Evolutionary conservation across 441 rosid genomes (phyloP).

Genomic region (Breynia disticha): DNA sequence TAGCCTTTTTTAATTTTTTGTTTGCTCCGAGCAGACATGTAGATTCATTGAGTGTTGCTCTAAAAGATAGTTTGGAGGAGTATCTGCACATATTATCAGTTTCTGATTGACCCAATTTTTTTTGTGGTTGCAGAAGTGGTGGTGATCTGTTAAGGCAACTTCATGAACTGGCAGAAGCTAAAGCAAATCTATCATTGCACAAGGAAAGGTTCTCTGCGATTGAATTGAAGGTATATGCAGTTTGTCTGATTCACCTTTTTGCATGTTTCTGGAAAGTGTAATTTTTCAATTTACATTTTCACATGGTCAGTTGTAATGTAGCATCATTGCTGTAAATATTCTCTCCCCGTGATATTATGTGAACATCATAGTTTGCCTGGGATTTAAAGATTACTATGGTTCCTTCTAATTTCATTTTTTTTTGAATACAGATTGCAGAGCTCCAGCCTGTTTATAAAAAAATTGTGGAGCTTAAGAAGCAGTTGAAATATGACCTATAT

Average conservation of each 20-base stretch:
- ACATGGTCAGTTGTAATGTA: no score
- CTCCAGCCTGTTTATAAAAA: slow-evolving; percentile 68
- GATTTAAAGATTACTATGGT: not conserved
- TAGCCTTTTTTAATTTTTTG: no score
- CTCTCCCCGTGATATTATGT: no score
- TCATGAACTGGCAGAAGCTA: slow-evolving; percentile 78
- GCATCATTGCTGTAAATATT: no score
- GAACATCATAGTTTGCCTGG: not conserved
- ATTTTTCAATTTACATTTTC: no score
- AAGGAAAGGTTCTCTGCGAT: slow-evolving; percentile 59
- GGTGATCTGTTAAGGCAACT: slow-evolving; percentile 83
- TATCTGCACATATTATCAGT: not conserved
- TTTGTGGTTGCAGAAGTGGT: slow-evolving; percentile 57
- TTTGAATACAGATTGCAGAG: slow-evolving; percentile 55
- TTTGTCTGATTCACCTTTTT: not conserved
- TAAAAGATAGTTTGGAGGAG: slow-evolving; percentile 1
- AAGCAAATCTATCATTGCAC: slow-evolving; percentile 54
- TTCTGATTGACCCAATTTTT: not conserved
- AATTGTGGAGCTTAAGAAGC: slow-evolving; percentile 59
- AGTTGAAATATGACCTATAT: slow-evolving; percentile 90
- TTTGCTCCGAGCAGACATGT: no score
- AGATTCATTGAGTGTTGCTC: not conserved
- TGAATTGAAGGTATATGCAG: slow-evolving; percentile 56
- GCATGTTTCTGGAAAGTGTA: not conserved
- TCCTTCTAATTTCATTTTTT: not conserved